Evolutionary conservation across 345 rosid genomes (phyloP).

Genomic region (Heritiera littoralis): DNA sequence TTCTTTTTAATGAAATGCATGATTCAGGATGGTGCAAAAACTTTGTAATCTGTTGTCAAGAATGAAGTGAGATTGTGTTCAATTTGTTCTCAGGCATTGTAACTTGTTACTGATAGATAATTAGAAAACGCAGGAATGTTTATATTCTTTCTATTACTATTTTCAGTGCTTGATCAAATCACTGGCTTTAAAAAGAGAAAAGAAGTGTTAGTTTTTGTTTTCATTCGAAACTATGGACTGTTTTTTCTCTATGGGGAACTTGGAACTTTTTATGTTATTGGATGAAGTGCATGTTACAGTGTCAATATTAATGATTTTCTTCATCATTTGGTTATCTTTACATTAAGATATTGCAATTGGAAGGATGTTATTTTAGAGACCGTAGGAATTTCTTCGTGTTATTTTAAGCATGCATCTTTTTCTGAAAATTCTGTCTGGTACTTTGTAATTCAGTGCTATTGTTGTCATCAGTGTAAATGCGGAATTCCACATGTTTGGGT

Average conservation of each 20-base stretch:
- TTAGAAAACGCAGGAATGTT: neutral
- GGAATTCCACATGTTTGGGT: too few relatives aligned
- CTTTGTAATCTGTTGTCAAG: slow-evolving; percentile 4
- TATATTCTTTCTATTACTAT: neutral
- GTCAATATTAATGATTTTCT: neutral
- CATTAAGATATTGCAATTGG: neutral
- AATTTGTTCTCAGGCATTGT: neutral
- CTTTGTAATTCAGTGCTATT: too few relatives aligned
- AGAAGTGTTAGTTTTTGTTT: neutral
- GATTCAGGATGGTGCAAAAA: neutral
- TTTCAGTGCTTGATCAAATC: neutral
- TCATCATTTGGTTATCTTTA: neutral
- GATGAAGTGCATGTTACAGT: neutral
- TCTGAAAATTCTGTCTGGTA: too few relatives aligned
- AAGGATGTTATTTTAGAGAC: neutral
- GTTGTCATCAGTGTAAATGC: too few relatives aligned
- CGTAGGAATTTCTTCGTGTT: neutral
- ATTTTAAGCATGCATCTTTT: neutral
- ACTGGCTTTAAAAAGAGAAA: neutral
- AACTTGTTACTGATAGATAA: neutral
- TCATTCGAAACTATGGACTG: neutral
- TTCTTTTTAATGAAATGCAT: neutral
- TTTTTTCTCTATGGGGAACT: neutral
- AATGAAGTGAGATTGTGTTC: neutral
- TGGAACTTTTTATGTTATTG: neutral